Conservation (phyloP, 805 yeast species). For the Brettanomyces anomalus region DNA sequence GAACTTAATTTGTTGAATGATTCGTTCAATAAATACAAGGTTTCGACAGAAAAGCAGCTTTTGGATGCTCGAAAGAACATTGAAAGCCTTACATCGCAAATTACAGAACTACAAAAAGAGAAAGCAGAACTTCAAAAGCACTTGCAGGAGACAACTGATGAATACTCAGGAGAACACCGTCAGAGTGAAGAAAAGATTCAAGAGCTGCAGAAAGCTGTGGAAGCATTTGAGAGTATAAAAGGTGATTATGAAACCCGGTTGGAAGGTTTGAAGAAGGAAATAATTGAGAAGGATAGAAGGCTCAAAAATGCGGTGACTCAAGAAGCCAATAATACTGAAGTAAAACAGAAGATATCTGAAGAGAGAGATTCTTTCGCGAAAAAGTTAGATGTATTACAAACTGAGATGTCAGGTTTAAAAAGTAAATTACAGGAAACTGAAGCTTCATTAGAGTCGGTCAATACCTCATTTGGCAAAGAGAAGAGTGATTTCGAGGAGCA, state of each 20-base stretch:
- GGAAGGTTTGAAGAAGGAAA: conserved; percentile 22
- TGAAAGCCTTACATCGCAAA: conserved; percentile 8
- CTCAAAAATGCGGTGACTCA: conserved; percentile 15
- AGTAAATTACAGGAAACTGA: conserved; percentile 26
- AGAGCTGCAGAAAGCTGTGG: conserved; percentile 17
- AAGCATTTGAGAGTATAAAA: conserved; percentile 18
- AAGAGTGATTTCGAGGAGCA: conserved; percentile 36
- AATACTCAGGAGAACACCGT: conserved; percentile 6
- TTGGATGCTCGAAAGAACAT: conserved; percentile 5
- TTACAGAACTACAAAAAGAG: conserved; percentile 8
- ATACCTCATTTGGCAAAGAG: conserved; percentile 38
- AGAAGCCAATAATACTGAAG: conserved; percentile 14
- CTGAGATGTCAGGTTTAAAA: conserved; percentile 29
- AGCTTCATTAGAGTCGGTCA: conserved; percentile 26
- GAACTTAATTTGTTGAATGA: conserved; percentile 47
- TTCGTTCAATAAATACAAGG: conserved; percentile 41
- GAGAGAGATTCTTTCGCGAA: conserved; percentile 4
- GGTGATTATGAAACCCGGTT: conserved; percentile 25
- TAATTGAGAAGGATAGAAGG: conserved; percentile 16
- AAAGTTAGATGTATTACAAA: conserved; percentile 12
- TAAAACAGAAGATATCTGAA: not conserved
- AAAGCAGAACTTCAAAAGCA: conserved; percentile 10
- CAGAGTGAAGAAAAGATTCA: conserved; percentile 13
- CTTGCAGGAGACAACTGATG: conserved; percentile 7
- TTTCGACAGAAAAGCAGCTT: conserved; percentile 17